Base-by-base conservation (phyloP, 192 early-diverging fungal genomes). In the Rhizoclosmatium sp. region DNA sequence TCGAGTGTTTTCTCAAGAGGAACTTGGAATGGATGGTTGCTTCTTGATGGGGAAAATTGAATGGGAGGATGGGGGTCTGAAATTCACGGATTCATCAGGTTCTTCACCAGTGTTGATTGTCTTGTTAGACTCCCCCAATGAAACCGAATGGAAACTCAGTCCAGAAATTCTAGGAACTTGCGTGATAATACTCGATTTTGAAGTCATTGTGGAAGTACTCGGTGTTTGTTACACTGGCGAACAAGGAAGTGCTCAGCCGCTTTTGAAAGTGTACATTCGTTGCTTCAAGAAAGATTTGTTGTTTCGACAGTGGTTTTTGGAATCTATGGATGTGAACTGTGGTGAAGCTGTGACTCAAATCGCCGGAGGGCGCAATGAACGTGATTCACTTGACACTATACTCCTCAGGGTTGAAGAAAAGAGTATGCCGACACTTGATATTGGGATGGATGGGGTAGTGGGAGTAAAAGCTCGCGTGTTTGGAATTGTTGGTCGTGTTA, bases 161-260 rank as follows among this genome's bases (percentile, higher is more conserved):
- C 0, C 21, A 40, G 31, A 21, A 23, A 41, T 12, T 39, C 42
- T 69, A 44, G 31, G 45, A 19, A 69, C 19, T 16, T 69, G 68
- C 10, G 68, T 69, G 19, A 44, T 31, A 14, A 69, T 69, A 40
- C 48, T 69, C 19, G 42, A 69, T n/a, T 69, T 69, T 49, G 68
- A 69, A 47, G 42, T 59, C 2, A 49, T 71, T n/a, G 70, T 71
- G 16, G 70, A 71, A 40, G 23, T 71, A 21, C 47, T 71, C 14
- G 70, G 70, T 51, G 7, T 68, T 4, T 58, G 9, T 7, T 40
- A 59, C 47, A 41, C n/a, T 9, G 56, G 47, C 23, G 3, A 49
- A 4, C 19, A 16, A 41, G 21, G 31, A 19, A 16, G 14, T 46
- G 21, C 62, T 41, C 23, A 65, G 14, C 70, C 68, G 48, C 12